phyloP scores from a whole-genome alignment of 2,329 filamentous ascomycete species.

The Aspergillus sp. region DNA sequence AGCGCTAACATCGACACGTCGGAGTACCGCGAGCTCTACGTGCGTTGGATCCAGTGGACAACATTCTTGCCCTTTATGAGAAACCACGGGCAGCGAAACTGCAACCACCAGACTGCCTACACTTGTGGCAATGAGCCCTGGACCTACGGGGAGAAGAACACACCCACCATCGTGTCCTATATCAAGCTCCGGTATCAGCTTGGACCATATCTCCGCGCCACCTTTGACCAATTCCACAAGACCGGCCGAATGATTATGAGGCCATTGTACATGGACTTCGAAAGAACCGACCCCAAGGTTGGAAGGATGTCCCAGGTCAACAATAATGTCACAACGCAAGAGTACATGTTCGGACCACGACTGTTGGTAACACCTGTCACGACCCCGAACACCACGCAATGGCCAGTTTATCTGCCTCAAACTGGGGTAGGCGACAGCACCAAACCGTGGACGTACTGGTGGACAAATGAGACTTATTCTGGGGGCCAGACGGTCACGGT shows the following conservation, averaged over 20 bases:
- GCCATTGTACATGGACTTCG: conserved; percentile 34
- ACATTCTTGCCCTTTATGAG: conserved; percentile 53
- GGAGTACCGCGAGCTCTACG: conserved; percentile 52
- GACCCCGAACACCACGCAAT: conserved; percentile 27
- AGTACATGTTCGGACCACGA: conserved; percentile 34
- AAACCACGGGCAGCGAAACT: conserved; percentile 52
- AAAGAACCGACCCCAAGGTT: conserved; percentile 18
- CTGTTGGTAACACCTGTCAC: conserved; percentile 32
- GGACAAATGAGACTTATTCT: conserved; percentile 33
- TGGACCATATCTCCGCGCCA: conserved; percentile 20
- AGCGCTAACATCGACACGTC: conserved; percentile 46
- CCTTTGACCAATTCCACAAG: conserved; percentile 28
- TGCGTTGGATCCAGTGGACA: conserved; percentile 59
- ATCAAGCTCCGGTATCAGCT: conserved; percentile 49
- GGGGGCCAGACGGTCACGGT: conserved; percentile 25
- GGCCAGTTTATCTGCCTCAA: conserved; percentile 30
- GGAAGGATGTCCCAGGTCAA: conserved; percentile 17
- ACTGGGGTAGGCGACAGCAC: conserved; percentile 13
- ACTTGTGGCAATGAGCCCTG: conserved; percentile 48
- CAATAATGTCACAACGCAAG: conserved; percentile 29
- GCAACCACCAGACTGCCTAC: conserved; percentile 34
- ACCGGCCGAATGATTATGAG: conserved; percentile 31
- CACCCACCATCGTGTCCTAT: conserved; percentile 50
- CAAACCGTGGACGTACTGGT: conserved; percentile 34
- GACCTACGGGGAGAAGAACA: conserved; percentile 52